These are phyloP conservation scores for Leucocoprinus sp. DNA, from an alignment of 768 basidiomycete genomes.

Conservation along the genomic window DNA sequence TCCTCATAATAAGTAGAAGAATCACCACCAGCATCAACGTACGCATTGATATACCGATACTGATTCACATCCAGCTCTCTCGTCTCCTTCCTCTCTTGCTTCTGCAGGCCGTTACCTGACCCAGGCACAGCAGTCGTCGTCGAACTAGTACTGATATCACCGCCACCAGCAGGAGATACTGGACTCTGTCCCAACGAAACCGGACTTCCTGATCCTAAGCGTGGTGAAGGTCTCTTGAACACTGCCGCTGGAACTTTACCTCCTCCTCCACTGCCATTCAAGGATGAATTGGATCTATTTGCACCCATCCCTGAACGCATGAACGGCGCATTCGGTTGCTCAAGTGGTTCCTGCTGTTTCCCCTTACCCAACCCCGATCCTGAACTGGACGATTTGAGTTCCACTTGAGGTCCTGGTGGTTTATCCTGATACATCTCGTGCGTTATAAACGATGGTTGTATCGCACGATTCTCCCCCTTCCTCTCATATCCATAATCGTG, in stretches of 20 bases:
- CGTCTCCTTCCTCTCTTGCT: slow-evolving; percentile 8
- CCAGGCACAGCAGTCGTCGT: neutral
- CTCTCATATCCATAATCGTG: too few species aligned
- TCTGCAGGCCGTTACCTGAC: too few species aligned
- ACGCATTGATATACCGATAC: slow-evolving; percentile 54
- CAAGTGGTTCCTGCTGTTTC: too few species aligned
- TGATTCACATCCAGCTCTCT: slow-evolving; percentile 33
- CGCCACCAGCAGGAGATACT: neutral
- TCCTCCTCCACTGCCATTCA: slow-evolving; percentile 23
- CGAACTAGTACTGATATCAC: neutral
- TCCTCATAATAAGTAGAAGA: slow-evolving; percentile 12
- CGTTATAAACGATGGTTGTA: too few species aligned
- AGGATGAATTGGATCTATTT: slow-evolving; percentile 4
- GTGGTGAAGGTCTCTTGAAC: slow-evolving; percentile 46
- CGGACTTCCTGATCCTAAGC: slow-evolving; percentile 20
- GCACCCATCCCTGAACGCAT: slow-evolving; percentile 2
- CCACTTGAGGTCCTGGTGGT: too few species aligned
- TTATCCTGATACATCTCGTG: too few species aligned
- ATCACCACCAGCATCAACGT: slow-evolving; percentile 27
- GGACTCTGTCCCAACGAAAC: too few species aligned
- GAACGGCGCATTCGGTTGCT: slow-evolving; percentile 12
- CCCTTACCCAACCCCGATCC: too few species aligned
- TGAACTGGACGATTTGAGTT: too few species aligned
- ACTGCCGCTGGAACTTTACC: slow-evolving; percentile 72
- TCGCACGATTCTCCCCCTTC: too few species aligned